These are phyloP conservation scores for Galeopsis tetrahit DNA, from an alignment of 257 asterid species.

Conservation along the genomic window DNA sequence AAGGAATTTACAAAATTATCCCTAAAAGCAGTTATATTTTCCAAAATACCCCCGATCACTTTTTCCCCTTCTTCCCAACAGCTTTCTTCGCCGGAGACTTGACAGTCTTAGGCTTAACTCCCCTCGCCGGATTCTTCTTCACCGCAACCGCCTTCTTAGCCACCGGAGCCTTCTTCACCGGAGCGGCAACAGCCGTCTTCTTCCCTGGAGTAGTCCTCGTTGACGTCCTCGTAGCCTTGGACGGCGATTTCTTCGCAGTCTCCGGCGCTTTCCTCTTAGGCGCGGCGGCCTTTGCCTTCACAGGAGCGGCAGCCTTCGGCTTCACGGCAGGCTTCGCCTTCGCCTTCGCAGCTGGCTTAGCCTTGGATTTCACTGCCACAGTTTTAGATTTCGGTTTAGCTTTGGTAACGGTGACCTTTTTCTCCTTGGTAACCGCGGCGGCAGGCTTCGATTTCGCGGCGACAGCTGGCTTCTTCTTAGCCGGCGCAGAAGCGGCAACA, in stretches of 20 bases:
- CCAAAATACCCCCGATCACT: slow-evolving; percentile 39
- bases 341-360: slow-evolving; percentile 39
- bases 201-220: slow-evolving; percentile 52
- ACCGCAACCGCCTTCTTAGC: slow-evolving; percentile 35
- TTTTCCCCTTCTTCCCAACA: slow-evolving; percentile 46
- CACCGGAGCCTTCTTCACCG: slow-evolving; percentile 36
- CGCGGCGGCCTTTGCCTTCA: slow-evolving; percentile 43
- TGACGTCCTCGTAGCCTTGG: slow-evolving; percentile 58
- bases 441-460: slow-evolving; percentile 46
- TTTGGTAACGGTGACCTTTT: slow-evolving; percentile 26
- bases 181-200: slow-evolving; percentile 26
- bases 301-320: slow-evolving; percentile 38
- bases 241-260: slow-evolving; percentile 50
- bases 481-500: slow-evolving; percentile 31
- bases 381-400: slow-evolving; percentile 31
- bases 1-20: slow-evolving; percentile 50
- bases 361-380: slow-evolving; percentile 30
- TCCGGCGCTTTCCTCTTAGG: slow-evolving; percentile 56
- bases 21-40: slow-evolving; percentile 38
- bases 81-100: slow-evolving; percentile 56
- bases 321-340: slow-evolving; percentile 46
- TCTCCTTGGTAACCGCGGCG: slow-evolving; percentile 29
- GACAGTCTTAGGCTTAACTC: slow-evolving; percentile 40
- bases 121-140: slow-evolving; percentile 43
- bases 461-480: slow-evolving; percentile 36